A percentile compares a stretch with the other conserved stretches of the same genome.
phyloP scores from a whole-genome alignment of 1,284 basidiomycete genomes.

The Cutaneotrichosporon sp. region DNA sequence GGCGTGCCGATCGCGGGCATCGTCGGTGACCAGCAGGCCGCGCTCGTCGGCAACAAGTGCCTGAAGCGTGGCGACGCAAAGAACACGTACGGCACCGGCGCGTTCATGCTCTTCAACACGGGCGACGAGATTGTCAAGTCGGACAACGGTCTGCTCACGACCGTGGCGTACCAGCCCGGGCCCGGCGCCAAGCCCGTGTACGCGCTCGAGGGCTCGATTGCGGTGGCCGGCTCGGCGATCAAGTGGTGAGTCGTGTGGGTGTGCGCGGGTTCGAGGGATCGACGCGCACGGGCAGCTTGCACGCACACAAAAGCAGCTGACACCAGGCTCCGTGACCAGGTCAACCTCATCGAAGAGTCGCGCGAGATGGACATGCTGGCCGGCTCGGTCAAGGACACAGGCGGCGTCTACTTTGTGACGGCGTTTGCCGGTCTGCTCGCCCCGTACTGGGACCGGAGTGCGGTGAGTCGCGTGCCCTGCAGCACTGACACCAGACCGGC shows the following conservation, averaged over 20 bases:
- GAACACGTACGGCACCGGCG: conserved; percentile 94
- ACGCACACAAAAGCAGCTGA: not conserved
- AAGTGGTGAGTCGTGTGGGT: conserved; percentile 64
- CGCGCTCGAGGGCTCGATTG: conserved; percentile 92
- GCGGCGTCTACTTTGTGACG: conserved; percentile 97
- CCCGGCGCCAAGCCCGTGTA: conserved; percentile 77
- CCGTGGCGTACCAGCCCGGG: conserved; percentile 84
- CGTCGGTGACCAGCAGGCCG: conserved; percentile 95
- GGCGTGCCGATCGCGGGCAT: conserved; percentile 87
- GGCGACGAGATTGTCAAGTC: conserved; percentile 84
- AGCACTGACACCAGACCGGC: conserved; percentile 25
- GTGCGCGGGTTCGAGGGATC: not conserved
- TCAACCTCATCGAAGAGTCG: conserved; percentile 78
- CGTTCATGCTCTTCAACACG: conserved; percentile 89
- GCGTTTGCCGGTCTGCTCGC: conserved; percentile 91
- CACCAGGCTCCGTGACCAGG: conserved; percentile 72
- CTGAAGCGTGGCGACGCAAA: conserved; percentile 81
- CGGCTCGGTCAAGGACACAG: conserved; percentile 72
- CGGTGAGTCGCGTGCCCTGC: conserved; percentile 17
- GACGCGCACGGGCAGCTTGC: too few species aligned
- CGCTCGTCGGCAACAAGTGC: conserved; percentile 95
- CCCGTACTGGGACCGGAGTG: conserved; percentile 58
- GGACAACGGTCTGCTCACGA: conserved; percentile 82
- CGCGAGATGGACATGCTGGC: conserved; percentile 84
- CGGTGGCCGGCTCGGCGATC: conserved; percentile 91